Evolutionary conservation across 2,329 filamentous ascomycete species (phyloP).

Genomic region (Penicillium sp.): DNA sequence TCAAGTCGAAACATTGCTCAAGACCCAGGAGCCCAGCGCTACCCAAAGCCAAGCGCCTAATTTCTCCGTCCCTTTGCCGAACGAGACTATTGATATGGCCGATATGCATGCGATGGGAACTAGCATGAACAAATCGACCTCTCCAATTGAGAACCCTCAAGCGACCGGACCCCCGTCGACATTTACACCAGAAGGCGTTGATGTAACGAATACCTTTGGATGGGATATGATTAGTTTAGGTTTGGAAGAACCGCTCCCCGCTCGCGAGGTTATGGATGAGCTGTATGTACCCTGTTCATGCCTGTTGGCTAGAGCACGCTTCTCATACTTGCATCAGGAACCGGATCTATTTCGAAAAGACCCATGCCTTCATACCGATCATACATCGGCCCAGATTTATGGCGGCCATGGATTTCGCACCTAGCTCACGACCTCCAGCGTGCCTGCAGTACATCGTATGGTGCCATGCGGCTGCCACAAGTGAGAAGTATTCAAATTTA

Average conservation of each 20-base stretch:
- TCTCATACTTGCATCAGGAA: constrained; percentile 58
- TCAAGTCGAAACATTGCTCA: constrained; percentile 90
- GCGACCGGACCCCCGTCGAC: constrained; percentile 26
- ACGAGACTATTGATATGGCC: constrained; percentile 33
- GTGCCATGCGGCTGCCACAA: constrained; percentile 85
- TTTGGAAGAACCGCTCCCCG: constrained; percentile 79
- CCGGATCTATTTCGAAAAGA: constrained; percentile 86
- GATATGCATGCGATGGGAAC: constrained; percentile 30
- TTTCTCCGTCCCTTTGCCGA: constrained; percentile 32
- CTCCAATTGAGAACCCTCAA: constrained; percentile 30
- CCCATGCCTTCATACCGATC: constrained; percentile 84
- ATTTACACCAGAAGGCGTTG: constrained; percentile 30
- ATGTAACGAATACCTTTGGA: constrained; percentile 57
- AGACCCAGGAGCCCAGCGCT: constrained; percentile 68
- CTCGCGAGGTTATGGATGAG: constrained; percentile 81
- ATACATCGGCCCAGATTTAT: constrained; percentile 88
- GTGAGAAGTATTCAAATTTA: constrained; percentile 77
- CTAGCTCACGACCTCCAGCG: constrained; percentile 81
- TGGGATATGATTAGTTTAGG: constrained; percentile 89
- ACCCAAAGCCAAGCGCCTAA: constrained; percentile 32
- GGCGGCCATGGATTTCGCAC: constrained; percentile 87
- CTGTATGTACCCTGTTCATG: constrained; percentile 58
- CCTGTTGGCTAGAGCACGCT: constrained; percentile 1
- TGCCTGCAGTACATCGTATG: constrained; percentile 94
- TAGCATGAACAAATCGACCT: constrained; percentile 27